Base-by-base conservation (phyloP, 495 filamentous ascomycete species). In the Staphylotrichum longicolle region DNA sequence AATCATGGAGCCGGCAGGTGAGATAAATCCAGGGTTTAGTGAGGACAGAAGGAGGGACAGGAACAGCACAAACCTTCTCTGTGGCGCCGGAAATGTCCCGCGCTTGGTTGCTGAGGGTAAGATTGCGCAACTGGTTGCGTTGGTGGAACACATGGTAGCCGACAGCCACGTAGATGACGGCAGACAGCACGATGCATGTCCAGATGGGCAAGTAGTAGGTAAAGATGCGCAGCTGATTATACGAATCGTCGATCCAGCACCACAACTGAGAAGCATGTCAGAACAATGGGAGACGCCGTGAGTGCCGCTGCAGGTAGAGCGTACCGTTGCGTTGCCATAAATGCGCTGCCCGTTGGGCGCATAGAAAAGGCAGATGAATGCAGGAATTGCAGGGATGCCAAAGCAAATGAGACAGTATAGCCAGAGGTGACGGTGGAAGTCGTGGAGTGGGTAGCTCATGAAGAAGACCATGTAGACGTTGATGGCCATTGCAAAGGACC, bases 381-480 rank as follows among this genome's bases (percentile, higher is more conserved):
- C 82, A 0, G 89, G 88, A 20, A 91, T 75, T 9, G 86, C 82
- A 0, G 91, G 90, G 1, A 89, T 52, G 0, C 90, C 91, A 59
- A 94, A 96, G 73, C 88, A 93, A 53, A 83, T 73, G 0, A 87
- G 30, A 8, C 85, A 74, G 64, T 95, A 95, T 48, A 83, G 79
- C 78, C 83, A 86, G 68, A 92, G 85, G 37, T 91, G 76, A 7
- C 74, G 75, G 8, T 86, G 85, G 54, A 93, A 81, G 33, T 83
- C 81, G 14, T 80, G 75, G 0, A 87, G 83, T 47, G 85, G 84
- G 63, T 85, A 90, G 47, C 84, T 83, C 57, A 82, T 82, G 73
- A 94, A 93, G 70, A 95, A 91, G 39, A 89, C 88, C 57, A 95
- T 79, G 70, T 89, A 91, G 58, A 94, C 91, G 66, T 95, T 95